Conservation (phyloP, 768 basidiomycete genomes). For the Russula sp. region DNA sequence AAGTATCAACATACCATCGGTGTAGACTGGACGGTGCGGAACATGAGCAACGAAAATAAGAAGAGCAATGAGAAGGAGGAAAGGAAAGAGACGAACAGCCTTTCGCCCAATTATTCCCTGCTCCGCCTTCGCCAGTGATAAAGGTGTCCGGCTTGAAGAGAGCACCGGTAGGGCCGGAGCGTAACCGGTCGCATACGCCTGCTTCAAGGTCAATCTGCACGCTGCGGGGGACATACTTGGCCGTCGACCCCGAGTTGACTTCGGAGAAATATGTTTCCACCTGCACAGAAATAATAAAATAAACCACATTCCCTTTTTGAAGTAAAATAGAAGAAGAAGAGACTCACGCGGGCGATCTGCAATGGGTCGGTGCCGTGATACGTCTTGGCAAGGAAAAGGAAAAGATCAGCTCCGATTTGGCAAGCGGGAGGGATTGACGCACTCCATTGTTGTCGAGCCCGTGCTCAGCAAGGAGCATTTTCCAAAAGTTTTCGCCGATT, state of each 20-base stretch:
- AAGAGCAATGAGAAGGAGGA: background rate
- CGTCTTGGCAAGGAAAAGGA: constrained; percentile 25
- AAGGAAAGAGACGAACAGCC: constrained; percentile 59
- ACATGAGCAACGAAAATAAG: no score
- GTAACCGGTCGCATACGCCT: constrained; percentile 78
- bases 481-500: constrained; percentile 87
- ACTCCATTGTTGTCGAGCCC: constrained; percentile 75
- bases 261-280: constrained; percentile 82
- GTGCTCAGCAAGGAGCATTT: constrained; percentile 82
- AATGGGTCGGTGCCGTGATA: constrained; percentile 73
- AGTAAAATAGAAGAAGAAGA: background rate
- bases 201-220: constrained; percentile 89
- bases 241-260: constrained; percentile 46
- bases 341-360: constrained; percentile 66
- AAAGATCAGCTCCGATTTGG: background rate
- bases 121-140: constrained; percentile 56
- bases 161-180: constrained; percentile 62
- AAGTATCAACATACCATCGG: constrained; percentile 58
- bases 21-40: constrained; percentile 53
- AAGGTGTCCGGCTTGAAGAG: constrained; percentile 90
- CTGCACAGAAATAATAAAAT: constrained; percentile 38
- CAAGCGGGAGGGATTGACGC: constrained; percentile 31
- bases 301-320: background rate
- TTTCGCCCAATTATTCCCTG: constrained; percentile 96
- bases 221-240: constrained; percentile 86